Evolutionary conservation across 2,329 filamentous ascomycete species (phyloP).

Genomic region (Rhytidhysteron rufulum): DNA sequence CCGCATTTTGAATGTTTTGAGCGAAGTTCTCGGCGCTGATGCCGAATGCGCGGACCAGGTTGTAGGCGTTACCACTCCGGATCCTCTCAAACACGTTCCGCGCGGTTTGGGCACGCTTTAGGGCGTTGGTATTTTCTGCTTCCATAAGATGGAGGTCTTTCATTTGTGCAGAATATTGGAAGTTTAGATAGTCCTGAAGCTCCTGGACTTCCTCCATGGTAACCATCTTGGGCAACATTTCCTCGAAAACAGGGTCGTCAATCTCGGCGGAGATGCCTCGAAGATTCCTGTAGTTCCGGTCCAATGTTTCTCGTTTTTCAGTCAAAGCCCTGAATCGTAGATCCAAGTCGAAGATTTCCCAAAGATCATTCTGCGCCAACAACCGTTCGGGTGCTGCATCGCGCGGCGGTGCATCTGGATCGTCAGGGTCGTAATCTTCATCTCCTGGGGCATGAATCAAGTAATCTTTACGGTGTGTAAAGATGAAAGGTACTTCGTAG

Average conservation of each 20-base stretch:
- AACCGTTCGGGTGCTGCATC: constrained; percentile 79
- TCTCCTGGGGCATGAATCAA: constrained; percentile 79
- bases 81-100: constrained; percentile 80
- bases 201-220: constrained; percentile 97
- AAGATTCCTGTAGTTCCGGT: constrained; percentile 72
- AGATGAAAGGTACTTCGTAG: constrained; percentile 94
- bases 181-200: constrained; percentile 92
- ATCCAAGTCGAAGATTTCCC: constrained; percentile 92
- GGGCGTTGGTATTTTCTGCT: constrained; percentile 61
- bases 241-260: constrained; percentile 71
- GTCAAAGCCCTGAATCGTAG: constrained; percentile 91
- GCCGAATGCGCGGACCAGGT: constrained; percentile 82
- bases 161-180: constrained; percentile 80
- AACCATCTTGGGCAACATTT: constrained; percentile 73
- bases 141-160: constrained; percentile 70
- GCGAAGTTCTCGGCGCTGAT: constrained; percentile 86
- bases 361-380: constrained; percentile 86
- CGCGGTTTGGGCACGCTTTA: constrained; percentile 78
- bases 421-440: constrained; percentile 58
- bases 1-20: constrained; percentile 75
- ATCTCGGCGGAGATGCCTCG: constrained; percentile 56
- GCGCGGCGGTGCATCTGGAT: constrained; percentile 68
- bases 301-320: constrained; percentile 84
- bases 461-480: constrained; percentile 97
- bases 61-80: constrained; percentile 73